A percentile compares a stretch with the other conserved stretches of the same genome.
Conservation (phyloP, 2,329 filamentous ascomycete genomes). For the Cordyceps cicadae region DNA sequence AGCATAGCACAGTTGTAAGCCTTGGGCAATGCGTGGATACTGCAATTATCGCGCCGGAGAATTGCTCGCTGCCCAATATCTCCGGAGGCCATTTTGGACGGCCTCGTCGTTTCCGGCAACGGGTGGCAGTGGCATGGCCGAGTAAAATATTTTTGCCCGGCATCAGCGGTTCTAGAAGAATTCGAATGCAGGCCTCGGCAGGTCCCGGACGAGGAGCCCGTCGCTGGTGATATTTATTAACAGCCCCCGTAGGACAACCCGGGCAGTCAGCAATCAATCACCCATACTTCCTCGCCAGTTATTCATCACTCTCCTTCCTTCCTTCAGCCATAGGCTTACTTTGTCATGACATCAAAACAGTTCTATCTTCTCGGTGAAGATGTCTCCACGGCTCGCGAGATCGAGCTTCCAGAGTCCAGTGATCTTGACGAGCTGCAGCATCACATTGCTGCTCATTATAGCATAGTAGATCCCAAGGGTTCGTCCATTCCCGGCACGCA, state of each 20-base stretch:
- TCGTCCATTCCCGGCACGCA: conserved; percentile 2
- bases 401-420: conserved; percentile 28
- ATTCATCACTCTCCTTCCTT: background rate
- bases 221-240: background rate
- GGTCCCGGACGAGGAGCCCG: background rate
- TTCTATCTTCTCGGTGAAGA: conserved; percentile 37
- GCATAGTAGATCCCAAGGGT: conserved; percentile 35
- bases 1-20: background rate
- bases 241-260: background rate
- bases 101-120: background rate
- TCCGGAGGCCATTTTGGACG: background rate
- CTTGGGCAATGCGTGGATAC: background rate
- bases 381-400: conserved; percentile 25
- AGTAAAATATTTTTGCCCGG: background rate
- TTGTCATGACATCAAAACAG: conserved; percentile 27
- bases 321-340: background rate
- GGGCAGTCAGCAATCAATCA: background rate
- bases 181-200: background rate
- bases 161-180: background rate
- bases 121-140: background rate
- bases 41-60: background rate
- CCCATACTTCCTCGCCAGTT: background rate
- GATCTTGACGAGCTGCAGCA: conserved; percentile 31
- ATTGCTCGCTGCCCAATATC: background rate
- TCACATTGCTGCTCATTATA: conserved; percentile 33